These are phyloP conservation scores for Populus hybrid DNA, from an alignment of 441 rosid species.

Conservation along the genomic window DNA sequence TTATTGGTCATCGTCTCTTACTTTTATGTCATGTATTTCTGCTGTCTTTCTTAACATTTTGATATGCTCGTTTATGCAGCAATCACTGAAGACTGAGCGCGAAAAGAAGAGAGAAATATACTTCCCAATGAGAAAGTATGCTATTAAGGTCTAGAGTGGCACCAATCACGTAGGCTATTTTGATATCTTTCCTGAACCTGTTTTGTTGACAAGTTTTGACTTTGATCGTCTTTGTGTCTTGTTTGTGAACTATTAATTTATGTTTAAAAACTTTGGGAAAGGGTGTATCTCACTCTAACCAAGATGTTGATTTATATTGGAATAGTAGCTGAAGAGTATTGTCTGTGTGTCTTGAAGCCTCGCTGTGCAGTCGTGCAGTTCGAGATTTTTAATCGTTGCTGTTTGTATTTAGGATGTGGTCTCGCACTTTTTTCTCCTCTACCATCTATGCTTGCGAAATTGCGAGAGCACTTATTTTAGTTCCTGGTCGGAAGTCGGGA, in stretches of 20 bases:
- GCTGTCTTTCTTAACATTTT: background rate
- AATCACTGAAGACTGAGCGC: constrained; percentile 34
- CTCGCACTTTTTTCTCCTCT: no score
- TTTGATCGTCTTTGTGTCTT: constrained; percentile 8
- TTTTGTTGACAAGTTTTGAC: constrained; percentile 19
- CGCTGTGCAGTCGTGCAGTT: background rate
- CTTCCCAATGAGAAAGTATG: constrained; percentile 39
- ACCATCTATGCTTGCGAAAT: no score
- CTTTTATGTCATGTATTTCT: background rate
- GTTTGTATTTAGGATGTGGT: no score
- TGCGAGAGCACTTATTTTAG: no score
- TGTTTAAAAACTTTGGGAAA: constrained; percentile 6
- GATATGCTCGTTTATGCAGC: constrained; percentile 15
- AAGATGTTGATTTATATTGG: constrained; percentile 13
- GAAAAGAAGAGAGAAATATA: constrained; percentile 38
- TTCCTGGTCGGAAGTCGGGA: no score
- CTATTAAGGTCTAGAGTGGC: constrained; percentile 30
- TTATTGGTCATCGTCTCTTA: background rate
- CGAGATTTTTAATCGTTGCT: background rate
- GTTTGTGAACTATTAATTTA: constrained; percentile 2
- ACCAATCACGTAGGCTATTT: constrained; percentile 6
- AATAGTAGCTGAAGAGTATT: background rate
- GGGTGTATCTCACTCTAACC: background rate
- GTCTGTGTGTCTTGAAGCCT: background rate
- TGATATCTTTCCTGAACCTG: constrained; percentile 15